Conservation (phyloP, 495 filamentous ascomycete genomes). For the Chaetomium fimeti region DNA sequence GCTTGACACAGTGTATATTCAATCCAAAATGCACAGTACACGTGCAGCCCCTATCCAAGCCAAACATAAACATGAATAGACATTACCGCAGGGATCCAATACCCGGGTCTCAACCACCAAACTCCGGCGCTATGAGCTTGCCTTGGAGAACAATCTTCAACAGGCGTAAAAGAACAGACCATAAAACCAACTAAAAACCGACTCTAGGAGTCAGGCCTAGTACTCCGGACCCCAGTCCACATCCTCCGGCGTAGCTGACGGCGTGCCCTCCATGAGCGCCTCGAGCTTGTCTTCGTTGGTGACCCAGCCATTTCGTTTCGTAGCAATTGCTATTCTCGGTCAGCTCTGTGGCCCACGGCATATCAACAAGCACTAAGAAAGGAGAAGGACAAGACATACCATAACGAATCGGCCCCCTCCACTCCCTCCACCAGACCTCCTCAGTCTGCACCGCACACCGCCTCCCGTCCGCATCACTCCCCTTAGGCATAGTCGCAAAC, state of each 20-base stretch:
- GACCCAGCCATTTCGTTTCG: constrained; percentile 50
- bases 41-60: not conserved
- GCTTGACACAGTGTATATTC: not conserved
- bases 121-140: constrained; percentile 25
- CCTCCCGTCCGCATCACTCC: constrained; percentile 39
- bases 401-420: constrained; percentile 45
- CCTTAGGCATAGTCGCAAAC: constrained; percentile 43
- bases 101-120: constrained; percentile 4
- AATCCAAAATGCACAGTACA: not conserved
- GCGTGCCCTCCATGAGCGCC: constrained; percentile 47
- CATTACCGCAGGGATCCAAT: constrained; percentile 8
- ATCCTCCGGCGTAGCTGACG: constrained; percentile 26
- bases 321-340: constrained; percentile 38
- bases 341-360: not conserved
- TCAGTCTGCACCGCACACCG: constrained; percentile 51
- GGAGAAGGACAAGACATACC: constrained; percentile 26
- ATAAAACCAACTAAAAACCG: not conserved
- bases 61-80: not conserved
- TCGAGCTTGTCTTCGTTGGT: constrained; percentile 54
- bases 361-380: not conserved
- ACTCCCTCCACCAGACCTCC: constrained; percentile 55
- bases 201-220: not conserved
- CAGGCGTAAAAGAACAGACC: not conserved
- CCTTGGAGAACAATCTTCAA: not conserved
- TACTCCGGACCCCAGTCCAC: constrained; percentile 45